These are phyloP conservation scores for Ganoderma multipileum DNA, from an alignment of 1,284 basidiomycete species.

Conservation along the genomic window DNA sequence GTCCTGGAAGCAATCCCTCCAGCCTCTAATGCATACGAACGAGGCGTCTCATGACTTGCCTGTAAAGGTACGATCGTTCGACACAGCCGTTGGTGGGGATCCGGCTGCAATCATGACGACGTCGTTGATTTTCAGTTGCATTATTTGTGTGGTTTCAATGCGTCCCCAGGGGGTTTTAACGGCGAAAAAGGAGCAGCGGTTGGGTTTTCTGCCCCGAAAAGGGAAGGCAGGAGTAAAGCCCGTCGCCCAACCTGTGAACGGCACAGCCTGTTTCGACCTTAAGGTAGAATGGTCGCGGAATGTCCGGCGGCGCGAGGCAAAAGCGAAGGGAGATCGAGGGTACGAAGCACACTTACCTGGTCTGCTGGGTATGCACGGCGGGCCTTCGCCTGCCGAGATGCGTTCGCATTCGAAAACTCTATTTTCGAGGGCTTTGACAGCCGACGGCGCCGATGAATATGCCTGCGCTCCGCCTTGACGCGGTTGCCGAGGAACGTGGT, in stretches of 20 bases:
- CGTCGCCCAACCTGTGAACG: background rate
- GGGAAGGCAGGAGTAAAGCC: background rate
- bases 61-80: background rate
- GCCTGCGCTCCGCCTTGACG: background rate
- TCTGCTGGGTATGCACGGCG: background rate
- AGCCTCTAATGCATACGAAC: background rate
- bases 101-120: background rate
- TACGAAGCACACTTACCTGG: background rate
- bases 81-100: background rate
- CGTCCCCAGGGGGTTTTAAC: background rate
- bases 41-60: background rate
- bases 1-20: background rate
- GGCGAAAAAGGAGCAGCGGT: background rate
- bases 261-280: background rate
- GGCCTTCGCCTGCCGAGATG: background rate
- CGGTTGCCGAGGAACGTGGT: background rate
- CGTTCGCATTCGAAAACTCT: background rate
- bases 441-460: background rate
- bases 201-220: background rate
- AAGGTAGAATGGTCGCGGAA: background rate
- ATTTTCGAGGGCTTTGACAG: background rate
- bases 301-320: background rate
- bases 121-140: background rate
- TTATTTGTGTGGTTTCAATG: background rate
- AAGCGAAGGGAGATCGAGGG: slow-evolving; percentile 5